Conservation (phyloP, 306 rosid genomes). For the Mimosa pudica region DNA sequence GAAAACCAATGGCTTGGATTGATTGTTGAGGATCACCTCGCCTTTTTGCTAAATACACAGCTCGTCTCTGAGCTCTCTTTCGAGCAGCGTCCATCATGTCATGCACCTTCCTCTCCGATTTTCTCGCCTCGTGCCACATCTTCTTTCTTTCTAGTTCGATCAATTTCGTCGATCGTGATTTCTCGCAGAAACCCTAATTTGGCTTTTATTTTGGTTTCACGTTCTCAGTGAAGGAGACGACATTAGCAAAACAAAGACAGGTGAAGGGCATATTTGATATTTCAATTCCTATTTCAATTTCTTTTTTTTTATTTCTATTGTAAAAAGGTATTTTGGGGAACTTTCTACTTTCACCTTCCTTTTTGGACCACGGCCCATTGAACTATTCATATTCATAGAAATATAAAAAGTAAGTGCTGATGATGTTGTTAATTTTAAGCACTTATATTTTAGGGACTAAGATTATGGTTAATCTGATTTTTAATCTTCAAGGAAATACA, state of each 20-base stretch:
- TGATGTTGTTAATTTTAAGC: too few relatives aligned
- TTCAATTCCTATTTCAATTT: too few relatives aligned
- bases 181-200: constrained; percentile 42
- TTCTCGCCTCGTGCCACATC: constrained; percentile 99
- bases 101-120: constrained; percentile 97
- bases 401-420: too few relatives aligned
- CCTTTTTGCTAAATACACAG: constrained; percentile 85
- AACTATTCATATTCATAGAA: too few relatives aligned
- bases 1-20: constrained; percentile 72
- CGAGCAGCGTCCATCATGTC: constrained; percentile 99
- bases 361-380: too few relatives aligned
- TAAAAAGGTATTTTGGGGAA: background rate
- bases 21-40: constrained; percentile 98
- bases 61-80: constrained; percentile 92
- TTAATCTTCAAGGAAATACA: too few relatives aligned
- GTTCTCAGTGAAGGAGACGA: background rate
- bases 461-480: too few relatives aligned
- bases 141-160: constrained; percentile 2
- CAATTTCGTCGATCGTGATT: background rate
- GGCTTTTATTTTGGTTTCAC: background rate
- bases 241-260: too few relatives aligned
- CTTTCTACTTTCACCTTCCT: background rate
- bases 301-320: background rate
- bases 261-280: background rate
- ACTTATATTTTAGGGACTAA: too few relatives aligned